Conservation (phyloP, 305 asterid species). For the Rubia tinctorum region DNA sequence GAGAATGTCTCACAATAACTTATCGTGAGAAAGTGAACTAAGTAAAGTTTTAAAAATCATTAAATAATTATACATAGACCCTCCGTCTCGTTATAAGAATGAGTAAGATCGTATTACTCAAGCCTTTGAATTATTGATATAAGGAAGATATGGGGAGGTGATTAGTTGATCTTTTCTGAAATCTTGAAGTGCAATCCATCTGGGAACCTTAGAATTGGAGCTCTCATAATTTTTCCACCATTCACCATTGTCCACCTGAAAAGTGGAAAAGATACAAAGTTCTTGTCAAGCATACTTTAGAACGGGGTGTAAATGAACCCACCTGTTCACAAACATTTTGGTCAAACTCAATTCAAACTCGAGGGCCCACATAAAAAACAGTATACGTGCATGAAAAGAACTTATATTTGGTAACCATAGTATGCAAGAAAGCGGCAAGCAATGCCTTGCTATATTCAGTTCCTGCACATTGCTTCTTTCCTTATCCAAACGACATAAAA, state of each 20-base stretch:
- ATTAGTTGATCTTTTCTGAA: slow-evolving; percentile 24
- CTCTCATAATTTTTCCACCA: slow-evolving; percentile 74
- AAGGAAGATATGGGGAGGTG: neutral
- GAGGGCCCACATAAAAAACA: too few species aligned
- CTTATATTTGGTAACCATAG: slow-evolving; percentile 22
- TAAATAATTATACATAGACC: too few species aligned
- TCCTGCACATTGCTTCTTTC: slow-evolving; percentile 27
- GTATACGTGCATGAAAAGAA: too few species aligned
- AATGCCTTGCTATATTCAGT: slow-evolving; percentile 25
- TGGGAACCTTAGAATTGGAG: slow-evolving; percentile 78
- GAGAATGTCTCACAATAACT: too few species aligned
- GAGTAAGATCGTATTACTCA: too few species aligned
- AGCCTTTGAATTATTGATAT: too few species aligned
- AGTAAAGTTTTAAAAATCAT: too few species aligned
- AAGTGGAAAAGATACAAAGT: neutral
- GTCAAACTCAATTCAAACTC: too few species aligned
- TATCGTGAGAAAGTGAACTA: too few species aligned
- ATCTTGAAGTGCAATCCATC: slow-evolving; percentile 80
- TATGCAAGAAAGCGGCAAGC: slow-evolving; percentile 25
- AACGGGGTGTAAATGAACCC: too few species aligned
- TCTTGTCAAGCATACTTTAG: neutral
- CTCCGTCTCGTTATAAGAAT: too few species aligned
- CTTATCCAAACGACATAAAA: slow-evolving; percentile 27
- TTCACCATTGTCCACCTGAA: slow-evolving; percentile 62
- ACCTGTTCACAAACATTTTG: too few species aligned